Base-by-base conservation (phyloP, 495 filamentous ascomycete species). In the Aspergillus biplanus region DNA sequence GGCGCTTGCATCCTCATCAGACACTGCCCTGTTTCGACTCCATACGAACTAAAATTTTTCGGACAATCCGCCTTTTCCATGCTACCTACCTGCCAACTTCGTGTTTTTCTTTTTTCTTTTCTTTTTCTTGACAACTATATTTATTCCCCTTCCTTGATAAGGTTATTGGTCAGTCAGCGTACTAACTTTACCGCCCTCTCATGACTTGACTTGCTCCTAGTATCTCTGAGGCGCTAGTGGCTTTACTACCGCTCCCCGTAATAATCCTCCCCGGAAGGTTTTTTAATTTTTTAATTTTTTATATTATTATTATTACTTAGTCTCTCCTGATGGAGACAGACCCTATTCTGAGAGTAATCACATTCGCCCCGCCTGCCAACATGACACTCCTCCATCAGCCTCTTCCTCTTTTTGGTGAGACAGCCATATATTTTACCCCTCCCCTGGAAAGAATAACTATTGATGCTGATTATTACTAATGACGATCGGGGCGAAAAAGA, bases 1-100 rank as follows among this genome's bases (percentile, higher is more conserved):
- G 67, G 67, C 67, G 64, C 67, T 67, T 69, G 67, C 64, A 67
- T 70, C 65, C 62, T 67, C 66, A 62, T 68, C 65, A 65, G 60
- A 61, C 67, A 63, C 62, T 66, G 64, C 67, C 67, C 64, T 69
- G 64, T 69, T 69, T 65, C 63, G 62, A 69, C 59, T 61, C 64
- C 64, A 61, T 63, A 57, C 61, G 21, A 54, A 56, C 59, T 58
- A 62, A 59, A 49, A 33, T 39, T 56, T 48, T 59, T 50, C 37
- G 46, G 12, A 52, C 53, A 12, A 42, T 34, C 49, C 58, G 46
- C 31, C 46, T 49, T 46, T 46, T 33, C 49, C 56, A 59, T 59
- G 49, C 49, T 57, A n/a, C 27, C 27, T 44, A 52, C 39, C 27
- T 63, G 15, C 47, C 21, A 33, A 48, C 46, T 32, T 56, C 55